These are phyloP conservation scores for Termitomyces sp. DNA, from an alignment of 768 basidiomycete species.

Conservation along the genomic window DNA sequence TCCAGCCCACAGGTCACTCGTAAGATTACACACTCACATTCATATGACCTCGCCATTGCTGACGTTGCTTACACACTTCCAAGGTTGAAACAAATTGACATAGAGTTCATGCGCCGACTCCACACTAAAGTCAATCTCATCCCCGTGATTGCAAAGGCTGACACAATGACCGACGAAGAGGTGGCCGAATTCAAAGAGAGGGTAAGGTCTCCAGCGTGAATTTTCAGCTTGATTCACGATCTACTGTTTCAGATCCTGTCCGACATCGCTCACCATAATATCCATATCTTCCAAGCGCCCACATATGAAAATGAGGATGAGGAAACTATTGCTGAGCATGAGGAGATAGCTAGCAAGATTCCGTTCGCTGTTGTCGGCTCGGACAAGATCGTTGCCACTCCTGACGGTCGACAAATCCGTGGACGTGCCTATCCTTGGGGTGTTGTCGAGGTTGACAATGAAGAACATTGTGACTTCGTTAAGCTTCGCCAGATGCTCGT, in stretches of 20 bases:
- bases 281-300: conserved; percentile 97
- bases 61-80: not conserved
- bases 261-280: conserved; percentile 93
- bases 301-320: conserved; percentile 98
- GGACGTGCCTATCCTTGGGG: conserved; percentile 99
- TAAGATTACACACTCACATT: conserved; percentile 38
- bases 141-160: conserved; percentile 97
- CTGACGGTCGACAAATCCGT: conserved; percentile 89
- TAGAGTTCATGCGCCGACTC: conserved; percentile 97
- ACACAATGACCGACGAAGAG: conserved; percentile 97
- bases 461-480: conserved; percentile 98
- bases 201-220: conserved; percentile 36
- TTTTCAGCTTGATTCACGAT: conserved; percentile 4
- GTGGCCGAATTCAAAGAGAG: conserved; percentile 89
- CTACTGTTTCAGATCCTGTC: conserved; percentile 64
- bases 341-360: conserved; percentile 97
- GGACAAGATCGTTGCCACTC: conserved; percentile 71
- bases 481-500: conserved; percentile 99
- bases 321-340: conserved; percentile 94
- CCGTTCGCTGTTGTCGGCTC: conserved; percentile 99
- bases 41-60: conserved; percentile 1
- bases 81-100: conserved; percentile 95
- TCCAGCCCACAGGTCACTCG: conserved; percentile 98
- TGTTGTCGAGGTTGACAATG: conserved; percentile 98
- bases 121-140: conserved; percentile 98